Evolutionary conservation across 371 early-diverging fungal species (phyloP), one percentile per base, ranked within the genome.

Genomic region (Rhizopus microsporus): DNA sequence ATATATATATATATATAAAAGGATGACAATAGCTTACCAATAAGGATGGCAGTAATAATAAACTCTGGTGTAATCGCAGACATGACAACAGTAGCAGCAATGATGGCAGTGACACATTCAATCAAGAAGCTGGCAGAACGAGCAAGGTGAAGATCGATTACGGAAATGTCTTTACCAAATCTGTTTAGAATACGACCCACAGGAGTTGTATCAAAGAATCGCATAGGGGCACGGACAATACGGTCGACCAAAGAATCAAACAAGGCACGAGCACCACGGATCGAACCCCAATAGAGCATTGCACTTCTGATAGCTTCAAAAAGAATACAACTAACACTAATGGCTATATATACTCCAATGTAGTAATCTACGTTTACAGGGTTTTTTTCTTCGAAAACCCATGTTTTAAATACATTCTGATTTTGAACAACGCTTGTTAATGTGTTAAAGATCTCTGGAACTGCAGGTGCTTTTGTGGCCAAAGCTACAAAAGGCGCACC

Each of bases 201-300:
- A 4, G 97, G 96, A n/a, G 94, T 96, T 15, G 81, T 86, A 51
- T 96, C 96, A 65, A 94, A 94, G 79, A 95, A 95, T 7, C 88
- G 78, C 57, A 93, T 75, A 16, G 84, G 85, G 1, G 91, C 90
- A 49, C 79, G 83, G 6, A 87, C 69, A 13, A 91, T 77, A 4
- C 85, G 67, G 40, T 75, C 46, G 23, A 91, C 68, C 30, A 88
- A 59, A 34, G 71, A 65, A 49, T 72, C 54, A 58, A 87, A 87
- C 15, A 90, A 50, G 0, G 50, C 55, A 13, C 77, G 74, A 5
- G 86, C 82, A 40, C 87, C 88, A 15, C 83, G 77, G 31, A 89
- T 61, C 1, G 83, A 76, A 1, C 89, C 86, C 57, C 62, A 68
- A 16, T 59, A 67, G 17, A 69, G 59, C 7, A 74, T n/a, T 12